Evolutionary conservation across 2,329 filamentous ascomycete genomes (phyloP).

Genomic region (Penicillium sp.): DNA sequence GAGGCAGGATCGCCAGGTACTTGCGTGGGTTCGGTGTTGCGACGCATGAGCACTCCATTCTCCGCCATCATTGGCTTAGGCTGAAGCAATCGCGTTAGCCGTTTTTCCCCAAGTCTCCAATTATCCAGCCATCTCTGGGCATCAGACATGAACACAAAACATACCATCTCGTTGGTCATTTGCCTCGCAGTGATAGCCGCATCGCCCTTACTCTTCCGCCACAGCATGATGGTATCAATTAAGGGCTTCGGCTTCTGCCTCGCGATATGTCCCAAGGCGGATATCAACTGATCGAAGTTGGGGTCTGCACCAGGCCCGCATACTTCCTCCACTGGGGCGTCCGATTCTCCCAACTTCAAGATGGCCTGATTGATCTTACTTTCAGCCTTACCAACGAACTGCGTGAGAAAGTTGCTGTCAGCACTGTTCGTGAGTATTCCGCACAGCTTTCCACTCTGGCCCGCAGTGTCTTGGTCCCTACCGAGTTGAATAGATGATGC

Average conservation of each 20-base stretch:
- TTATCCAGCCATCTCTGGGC: too few species aligned
- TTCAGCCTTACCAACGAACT: conserved; percentile 96
- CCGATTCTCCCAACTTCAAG: conserved; percentile 73
- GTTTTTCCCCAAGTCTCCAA: neutral
- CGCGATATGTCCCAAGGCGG: conserved; percentile 90
- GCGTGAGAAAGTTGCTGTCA: conserved; percentile 30
- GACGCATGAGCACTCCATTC: conserved; percentile 58
- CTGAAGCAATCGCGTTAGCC: conserved; percentile 14
- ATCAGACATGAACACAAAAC: neutral
- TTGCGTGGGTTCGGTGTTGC: conserved; percentile 74
- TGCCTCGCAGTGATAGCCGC: conserved; percentile 69
- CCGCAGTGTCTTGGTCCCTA: conserved; percentile 43
- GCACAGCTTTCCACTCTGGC: neutral
- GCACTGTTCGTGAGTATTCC: conserved; percentile 10
- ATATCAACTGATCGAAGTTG: conserved; percentile 90
- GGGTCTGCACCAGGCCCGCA: conserved; percentile 88
- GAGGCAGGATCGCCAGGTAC: conserved; percentile 37
- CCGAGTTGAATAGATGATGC: conserved; percentile 92
- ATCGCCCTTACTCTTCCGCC: conserved; percentile 95
- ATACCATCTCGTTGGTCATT: conserved; percentile 35
- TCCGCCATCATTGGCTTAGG: conserved; percentile 40
- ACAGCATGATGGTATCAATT: conserved; percentile 97
- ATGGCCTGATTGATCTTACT: conserved; percentile 91
- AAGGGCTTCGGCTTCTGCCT: conserved; percentile 91
- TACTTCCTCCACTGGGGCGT: conserved; percentile 82